Evolutionary conservation across 495 filamentous ascomycete species (phyloP).

Genomic region (Lineolata rhizophorae): DNA sequence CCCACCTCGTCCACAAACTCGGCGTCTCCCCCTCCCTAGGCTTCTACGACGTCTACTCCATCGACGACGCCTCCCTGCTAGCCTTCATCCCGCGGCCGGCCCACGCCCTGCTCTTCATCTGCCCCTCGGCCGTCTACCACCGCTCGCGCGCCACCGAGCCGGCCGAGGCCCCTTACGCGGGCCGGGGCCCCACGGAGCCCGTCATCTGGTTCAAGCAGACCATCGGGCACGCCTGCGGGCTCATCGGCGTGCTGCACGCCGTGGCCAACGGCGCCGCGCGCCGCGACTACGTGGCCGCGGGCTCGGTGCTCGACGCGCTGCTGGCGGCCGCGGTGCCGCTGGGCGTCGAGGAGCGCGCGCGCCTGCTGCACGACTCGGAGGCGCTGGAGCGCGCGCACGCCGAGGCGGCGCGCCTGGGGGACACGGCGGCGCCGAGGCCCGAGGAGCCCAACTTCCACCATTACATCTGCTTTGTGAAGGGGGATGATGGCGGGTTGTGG

Average conservation of each 20-base stretch:
- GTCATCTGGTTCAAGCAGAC: conserved; percentile 45
- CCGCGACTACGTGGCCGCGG: conserved; percentile 7
- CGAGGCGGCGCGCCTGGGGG: conserved; percentile 15
- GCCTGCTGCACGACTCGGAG: conserved; percentile 18
- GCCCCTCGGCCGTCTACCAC: conserved; percentile 26
- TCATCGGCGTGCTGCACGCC: conserved; percentile 39
- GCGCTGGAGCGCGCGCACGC: conserved; percentile 20
- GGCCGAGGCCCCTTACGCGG: conserved; percentile 24
- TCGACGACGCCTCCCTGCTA: conserved; percentile 30
- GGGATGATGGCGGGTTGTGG: conserved; percentile 18
- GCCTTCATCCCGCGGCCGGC: conserved; percentile 33
- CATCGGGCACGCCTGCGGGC: conserved; percentile 40
- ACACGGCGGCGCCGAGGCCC: conserved; percentile 17
- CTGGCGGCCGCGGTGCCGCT: conserved; percentile 21
- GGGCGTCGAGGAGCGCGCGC: conserved; percentile 16
- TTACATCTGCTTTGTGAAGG: conserved; percentile 23
- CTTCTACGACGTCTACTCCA: conserved; percentile 36
- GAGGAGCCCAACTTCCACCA: conserved; percentile 19
- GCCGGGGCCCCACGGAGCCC: conserved; percentile 28
- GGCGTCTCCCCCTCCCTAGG: conserved; percentile 26
- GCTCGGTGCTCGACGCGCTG: conserved; percentile 12
- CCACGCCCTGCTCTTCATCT: conserved; percentile 34
- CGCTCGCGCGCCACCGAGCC: conserved; percentile 23
- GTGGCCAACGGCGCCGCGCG: conserved; percentile 27
- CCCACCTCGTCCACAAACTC: conserved; percentile 28